Base-by-base conservation (phyloP, 179 eudicot genomes). In the Gypsophila paniculata region DNA sequence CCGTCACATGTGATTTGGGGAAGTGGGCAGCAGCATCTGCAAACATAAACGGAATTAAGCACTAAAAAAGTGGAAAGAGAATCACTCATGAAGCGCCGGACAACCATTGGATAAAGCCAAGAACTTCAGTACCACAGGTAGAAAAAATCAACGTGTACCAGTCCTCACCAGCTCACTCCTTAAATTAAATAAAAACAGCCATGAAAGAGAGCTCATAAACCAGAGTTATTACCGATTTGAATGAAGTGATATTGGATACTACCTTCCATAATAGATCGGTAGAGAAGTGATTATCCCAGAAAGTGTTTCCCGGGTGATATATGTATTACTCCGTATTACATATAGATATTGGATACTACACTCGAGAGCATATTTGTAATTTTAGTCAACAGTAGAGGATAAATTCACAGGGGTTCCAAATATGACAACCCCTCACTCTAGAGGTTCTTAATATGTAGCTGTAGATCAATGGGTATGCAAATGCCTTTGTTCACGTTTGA, bases 1-100 rank as follows among this genome's bases (percentile, higher is more conserved):
- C 73, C 52, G 54, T 17, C 54, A n/a, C 54, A 48, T 66, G 73
- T 15, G 83, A 54, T 55, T 75, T 72, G 17, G 81, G 75, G 71
- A 72, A 70, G 75, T 70, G 55, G 26, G 72, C 36, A 5, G 18
- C 67, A 26, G 74, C 75, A 46, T 65, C 77, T 52, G 77, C 72
- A 76, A 63, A 69, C 32, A 65, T 11, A 15, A 25, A 46, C 0
- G 42, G 13, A 25, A 66, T 22, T 21, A 17, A n/a, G 29, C 15
- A 17, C 25, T 26, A 0, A 29, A 15, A 4, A 60, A 13, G 19
- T 26, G 9, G 18, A n/a, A 60, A 60, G 34, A 29, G 34, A 4
- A 29, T 29, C 4, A 29, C 17, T 62, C 32, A 18, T 62, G 67
- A 34, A 62, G 25, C 48, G 48, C 67, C 15, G 22, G 22, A 8